Base-by-base conservation (phyloP, 1,139 yeast genomes). In the Suhomyces yuchorum region DNA sequence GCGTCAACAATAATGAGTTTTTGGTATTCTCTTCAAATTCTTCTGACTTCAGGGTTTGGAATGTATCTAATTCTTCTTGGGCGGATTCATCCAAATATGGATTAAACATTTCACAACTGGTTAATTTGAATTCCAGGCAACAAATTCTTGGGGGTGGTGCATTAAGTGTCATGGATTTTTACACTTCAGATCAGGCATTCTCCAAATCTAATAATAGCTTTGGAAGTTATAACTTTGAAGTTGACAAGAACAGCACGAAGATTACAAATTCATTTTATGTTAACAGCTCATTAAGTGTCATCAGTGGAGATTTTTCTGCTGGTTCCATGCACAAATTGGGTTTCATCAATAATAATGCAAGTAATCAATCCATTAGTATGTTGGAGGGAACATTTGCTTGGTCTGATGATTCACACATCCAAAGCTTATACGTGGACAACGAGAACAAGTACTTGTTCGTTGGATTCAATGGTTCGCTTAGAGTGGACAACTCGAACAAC, bases 391-490 rank as follows among this genome's bases (percentile, higher is more conserved):
- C 60, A n/a, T 51, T 78, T 51, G 57, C 61, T 49, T 74, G 83
- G 81, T 63, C 63, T 20, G 44, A 49, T 14, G 59, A 60, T 26
- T 59, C 67, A 37, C 57, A 67, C 1, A 71, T 80, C 24, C 72
- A 75, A 46, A 51, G 77, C 0, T 58, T 83, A 33, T 73, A 75
- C 52, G 79, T 74, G 20, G 76, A 75, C 51, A 65, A 60, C 37
- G 56, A 62, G 17, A 56, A 65, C 20, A 63, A 71, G 28, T 63
- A 62, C 43, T 63, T 85, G 28, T 73, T 78, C 48, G 70, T 81
- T 46, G 87, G 87, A 4, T 75, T 78, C 32, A 70, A 74, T 49
- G 81, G 87, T 1, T 55, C 77, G 1, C 80, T 77, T 2, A 51
- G 50, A 6, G 46, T 70, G 6, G 53, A 60, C 19, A 57, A 52